A percentile compares a stretch with the other conserved stretches of the same genome.
phyloP scores from a whole-genome alignment of 2,329 filamentous ascomycete genomes.

The Aquanectria penicillioides region DNA sequence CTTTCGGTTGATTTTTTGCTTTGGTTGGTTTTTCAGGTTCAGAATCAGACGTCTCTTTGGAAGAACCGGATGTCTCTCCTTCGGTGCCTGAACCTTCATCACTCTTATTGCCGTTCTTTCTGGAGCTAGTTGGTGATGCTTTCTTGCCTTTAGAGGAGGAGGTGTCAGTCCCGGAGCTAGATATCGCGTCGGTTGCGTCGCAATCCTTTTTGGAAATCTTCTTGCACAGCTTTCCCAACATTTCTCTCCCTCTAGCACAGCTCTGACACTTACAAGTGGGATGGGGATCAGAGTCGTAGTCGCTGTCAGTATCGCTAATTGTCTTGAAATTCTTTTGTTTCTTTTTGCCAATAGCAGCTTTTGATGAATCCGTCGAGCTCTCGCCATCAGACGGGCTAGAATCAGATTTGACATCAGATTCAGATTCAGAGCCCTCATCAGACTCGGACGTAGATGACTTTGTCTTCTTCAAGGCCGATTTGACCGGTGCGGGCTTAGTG shows the following conservation, averaged over 20 bases:
- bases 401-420: conserved; percentile 31
- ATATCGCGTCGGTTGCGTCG: conserved; percentile 20
- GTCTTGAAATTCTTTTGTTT: conserved; percentile 29
- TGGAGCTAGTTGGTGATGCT: conserved; percentile 31
- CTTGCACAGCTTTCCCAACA: conserved; percentile 35
- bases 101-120: conserved; percentile 35
- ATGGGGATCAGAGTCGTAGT: conserved; percentile 47
- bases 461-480: conserved; percentile 39
- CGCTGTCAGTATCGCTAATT: conserved; percentile 36
- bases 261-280: conserved; percentile 42
- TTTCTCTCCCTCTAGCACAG: conserved; percentile 37
- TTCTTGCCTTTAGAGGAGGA: conserved; percentile 27
- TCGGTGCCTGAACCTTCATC: conserved; percentile 37
- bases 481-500: conserved; percentile 32
- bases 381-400: conserved; percentile 36
- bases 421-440: conserved; percentile 35
- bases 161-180: conserved; percentile 36
- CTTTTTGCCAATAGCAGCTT: conserved; percentile 28
- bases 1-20: conserved; percentile 24
- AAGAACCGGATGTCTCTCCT: conserved; percentile 37
- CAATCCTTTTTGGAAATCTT: conserved; percentile 25
- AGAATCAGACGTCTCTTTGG: conserved; percentile 31
- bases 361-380: conserved; percentile 25
- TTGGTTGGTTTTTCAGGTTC: conserved; percentile 27
- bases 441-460: conserved; percentile 28